Evolutionary conservation across 2,329 filamentous ascomycete species (phyloP).

Genomic region (Sclerotinia subarctica): DNA sequence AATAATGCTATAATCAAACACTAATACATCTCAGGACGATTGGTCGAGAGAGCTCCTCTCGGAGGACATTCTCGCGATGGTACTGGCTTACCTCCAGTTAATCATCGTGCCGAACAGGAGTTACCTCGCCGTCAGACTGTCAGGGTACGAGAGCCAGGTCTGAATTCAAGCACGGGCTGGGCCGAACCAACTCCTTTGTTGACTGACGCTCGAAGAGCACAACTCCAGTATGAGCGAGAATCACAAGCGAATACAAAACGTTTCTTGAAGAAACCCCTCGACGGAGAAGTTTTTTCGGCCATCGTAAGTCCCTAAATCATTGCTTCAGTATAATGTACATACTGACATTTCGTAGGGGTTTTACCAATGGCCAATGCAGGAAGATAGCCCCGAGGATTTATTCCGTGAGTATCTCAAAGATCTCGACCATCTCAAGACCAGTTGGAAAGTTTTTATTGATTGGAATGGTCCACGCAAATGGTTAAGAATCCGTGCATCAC

Average conservation of each 20-base stretch:
- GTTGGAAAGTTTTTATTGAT: conserved; percentile 28
- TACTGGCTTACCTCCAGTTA: not conserved
- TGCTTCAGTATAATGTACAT: not conserved
- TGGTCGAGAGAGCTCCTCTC: not conserved
- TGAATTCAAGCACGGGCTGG: conserved; percentile 7
- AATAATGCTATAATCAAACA: not conserved
- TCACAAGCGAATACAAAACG: not conserved
- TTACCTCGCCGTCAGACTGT: not conserved
- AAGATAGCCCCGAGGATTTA: conserved; percentile 21
- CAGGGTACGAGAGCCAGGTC: not conserved
- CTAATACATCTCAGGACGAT: not conserved
- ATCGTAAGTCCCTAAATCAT: not conserved
- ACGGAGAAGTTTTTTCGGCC: conserved; percentile 3
- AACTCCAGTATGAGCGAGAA: not conserved
- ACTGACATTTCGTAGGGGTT: conserved; percentile 22
- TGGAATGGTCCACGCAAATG: conserved; percentile 22
- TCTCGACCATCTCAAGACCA: conserved; percentile 27
- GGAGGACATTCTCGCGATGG: conserved; percentile 9
- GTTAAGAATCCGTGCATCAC: conserved; percentile 23
- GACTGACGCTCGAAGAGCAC: not conserved
- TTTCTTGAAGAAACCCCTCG: not conserved
- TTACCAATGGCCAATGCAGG: conserved; percentile 31
- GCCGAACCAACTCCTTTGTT: conserved; percentile 6
- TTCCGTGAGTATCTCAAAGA: conserved; percentile 28
- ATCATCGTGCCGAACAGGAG: not conserved